Base-by-base conservation (phyloP, 2,329 filamentous ascomycete species). In the Epichloe uncinata region DNA sequence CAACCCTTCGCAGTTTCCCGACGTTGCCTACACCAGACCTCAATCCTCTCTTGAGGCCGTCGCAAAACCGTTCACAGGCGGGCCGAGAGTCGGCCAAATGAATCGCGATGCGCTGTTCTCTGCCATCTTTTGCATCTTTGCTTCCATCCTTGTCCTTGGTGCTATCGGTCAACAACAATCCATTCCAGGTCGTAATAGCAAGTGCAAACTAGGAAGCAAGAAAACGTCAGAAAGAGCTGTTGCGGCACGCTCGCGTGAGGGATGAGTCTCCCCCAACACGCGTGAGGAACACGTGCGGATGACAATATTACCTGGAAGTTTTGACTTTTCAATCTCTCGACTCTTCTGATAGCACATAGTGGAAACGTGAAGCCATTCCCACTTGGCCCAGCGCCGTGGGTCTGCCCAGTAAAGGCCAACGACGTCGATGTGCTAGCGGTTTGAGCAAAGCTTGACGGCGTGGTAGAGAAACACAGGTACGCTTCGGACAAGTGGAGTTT, bases 281-380 rank as follows among this genome's bases (percentile, higher is more conserved):
- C 38, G 38, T 20, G 20, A 22, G 13, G 12, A 22, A 30, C 6
- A 43, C 20, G 7, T 30, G 9, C 26, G 11, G 11, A 13, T 26
- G 22, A 11, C 38, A 4, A 60, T 8, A 30, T 56, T 68, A 81
- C 76, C 69, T 82, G 79, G 63, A 94, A 93, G 57, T 84, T 93
- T 61, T 94, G 87, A 61, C 88, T 96, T 62, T 95, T 91, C 50
- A 98, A 73, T 51, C 93, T 78, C 71, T 98, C 93, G 20, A 98
- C 93, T 47, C 90, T 78, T 54, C 93, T 79, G 59, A 98, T 91
- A 48, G 88, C 86, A 66, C 87, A 96, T 20, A 98, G 76, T 4
- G 93, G 93, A 50, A 97, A 80, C 2, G 87, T 96, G 66, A 98
- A 97, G 53, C 93, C 93, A 73, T 96, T 96, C 38, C 90, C 91